Evolutionary conservation across 2,329 filamentous ascomycete genomes (phyloP).

Genomic region (Alternaria conjuncta): DNA sequence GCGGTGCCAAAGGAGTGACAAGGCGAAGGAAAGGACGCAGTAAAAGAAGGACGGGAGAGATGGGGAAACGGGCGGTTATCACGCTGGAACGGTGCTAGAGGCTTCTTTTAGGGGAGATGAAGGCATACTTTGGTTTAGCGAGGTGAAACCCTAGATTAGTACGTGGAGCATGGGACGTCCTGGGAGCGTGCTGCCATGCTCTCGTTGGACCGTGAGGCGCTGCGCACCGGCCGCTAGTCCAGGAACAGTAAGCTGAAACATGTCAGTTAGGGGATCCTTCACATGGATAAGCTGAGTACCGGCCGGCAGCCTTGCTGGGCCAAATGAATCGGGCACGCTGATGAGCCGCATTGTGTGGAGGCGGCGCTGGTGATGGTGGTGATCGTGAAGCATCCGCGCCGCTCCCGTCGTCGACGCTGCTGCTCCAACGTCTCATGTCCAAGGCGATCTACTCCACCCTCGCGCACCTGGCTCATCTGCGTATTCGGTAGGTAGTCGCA

Average conservation of each 20-base stretch:
- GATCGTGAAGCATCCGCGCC: slow-evolving; percentile 9
- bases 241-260: slow-evolving; percentile 41
- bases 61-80: slow-evolving; percentile 34
- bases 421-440: neutral
- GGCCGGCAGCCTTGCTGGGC: slow-evolving; percentile 8
- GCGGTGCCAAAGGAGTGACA: slow-evolving; percentile 32
- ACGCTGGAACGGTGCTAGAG: slow-evolving; percentile 28
- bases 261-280: slow-evolving; percentile 31
- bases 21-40: slow-evolving; percentile 36
- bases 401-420: slow-evolving; percentile 1
- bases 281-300: slow-evolving; percentile 10
- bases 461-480: slow-evolving; percentile 3
- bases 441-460: slow-evolving; percentile 11
- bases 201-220: slow-evolving; percentile 27
- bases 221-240: slow-evolving; percentile 31
- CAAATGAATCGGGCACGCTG: neutral
- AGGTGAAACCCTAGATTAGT: slow-evolving; percentile 43
- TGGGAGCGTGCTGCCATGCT: slow-evolving; percentile 9
- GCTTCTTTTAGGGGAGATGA: slow-evolving; percentile 44
- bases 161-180: slow-evolving; percentile 19
- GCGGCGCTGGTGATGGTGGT: neutral
- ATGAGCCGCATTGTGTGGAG: slow-evolving; percentile 2
- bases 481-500: slow-evolving; percentile 4
- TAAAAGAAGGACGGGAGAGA: slow-evolving; percentile 14
- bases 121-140: slow-evolving; percentile 47